Evolutionary conservation across 2,329 filamentous ascomycete species (phyloP).

Genomic region (Didymella pomorum): DNA sequence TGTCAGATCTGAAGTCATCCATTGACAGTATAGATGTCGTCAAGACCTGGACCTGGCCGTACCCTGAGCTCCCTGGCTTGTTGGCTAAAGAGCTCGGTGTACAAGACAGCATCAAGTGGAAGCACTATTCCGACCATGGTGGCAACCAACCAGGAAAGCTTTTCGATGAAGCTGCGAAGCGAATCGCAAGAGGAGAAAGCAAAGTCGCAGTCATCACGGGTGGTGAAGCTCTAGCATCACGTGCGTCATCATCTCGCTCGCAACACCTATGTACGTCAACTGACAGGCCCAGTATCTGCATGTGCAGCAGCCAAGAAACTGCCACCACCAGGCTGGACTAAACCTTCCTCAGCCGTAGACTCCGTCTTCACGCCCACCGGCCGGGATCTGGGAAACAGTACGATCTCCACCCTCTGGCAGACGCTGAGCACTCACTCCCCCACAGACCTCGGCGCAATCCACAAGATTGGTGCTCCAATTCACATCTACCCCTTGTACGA

Average conservation of each 20-base stretch:
- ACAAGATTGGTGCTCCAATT: constrained; percentile 69
- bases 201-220: constrained; percentile 68
- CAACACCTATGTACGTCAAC: not conserved
- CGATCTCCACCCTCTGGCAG: constrained; percentile 31
- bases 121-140: constrained; percentile 65
- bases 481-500: constrained; percentile 75
- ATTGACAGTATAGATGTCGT: constrained; percentile 69
- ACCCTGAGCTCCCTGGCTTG: constrained; percentile 64
- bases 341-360: constrained; percentile 56
- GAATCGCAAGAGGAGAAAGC: constrained; percentile 62
- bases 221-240: constrained; percentile 69
- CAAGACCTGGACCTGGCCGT: constrained; percentile 72
- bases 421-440: constrained; percentile 25
- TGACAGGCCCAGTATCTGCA: constrained; percentile 55
- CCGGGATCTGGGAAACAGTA: constrained; percentile 54
- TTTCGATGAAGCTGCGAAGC: constrained; percentile 69
- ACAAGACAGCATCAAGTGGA: constrained; percentile 57
- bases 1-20: constrained; percentile 51
- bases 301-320: constrained; percentile 61
- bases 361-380: constrained; percentile 62
- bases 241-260: constrained; percentile 47
- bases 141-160: constrained; percentile 69
- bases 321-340: constrained; percentile 68
- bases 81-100: constrained; percentile 61
- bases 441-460: constrained; percentile 63